Evolutionary conservation across 129 eudicot genomes (phyloP).

Genomic region (Scalesia atractyloides): DNA sequence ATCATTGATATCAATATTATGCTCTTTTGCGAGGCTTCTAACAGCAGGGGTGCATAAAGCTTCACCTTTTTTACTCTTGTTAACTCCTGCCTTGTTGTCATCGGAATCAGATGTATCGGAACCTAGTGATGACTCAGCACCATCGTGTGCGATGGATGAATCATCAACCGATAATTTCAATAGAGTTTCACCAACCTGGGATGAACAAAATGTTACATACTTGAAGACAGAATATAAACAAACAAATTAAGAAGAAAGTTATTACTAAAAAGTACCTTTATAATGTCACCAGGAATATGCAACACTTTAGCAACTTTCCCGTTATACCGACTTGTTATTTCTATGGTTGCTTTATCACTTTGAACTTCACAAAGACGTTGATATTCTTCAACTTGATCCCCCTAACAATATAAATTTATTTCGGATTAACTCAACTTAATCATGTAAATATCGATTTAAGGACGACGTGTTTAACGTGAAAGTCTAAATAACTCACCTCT

Average conservation of each 20-base stretch:
- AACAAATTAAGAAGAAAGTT: background rate
- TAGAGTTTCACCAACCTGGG: conserved; percentile 95
- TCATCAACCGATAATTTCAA: conserved; percentile 62
- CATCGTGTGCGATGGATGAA: conserved; percentile 25
- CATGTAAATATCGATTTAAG: background rate
- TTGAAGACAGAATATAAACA: background rate
- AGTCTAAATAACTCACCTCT: conserved; percentile 56
- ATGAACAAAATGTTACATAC: conserved; percentile 8
- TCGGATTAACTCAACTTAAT: background rate
- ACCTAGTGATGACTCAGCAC: conserved; percentile 14
- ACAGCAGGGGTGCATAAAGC: conserved; percentile 86
- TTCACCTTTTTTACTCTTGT: conserved; percentile 40
- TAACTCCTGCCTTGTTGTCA: conserved; percentile 18
- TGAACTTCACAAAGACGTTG: conserved; percentile 99
- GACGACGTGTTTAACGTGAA: background rate
- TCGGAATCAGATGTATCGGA: conserved; percentile 31
- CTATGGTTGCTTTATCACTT: conserved; percentile 99
- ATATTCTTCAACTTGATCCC: conserved; percentile 90
- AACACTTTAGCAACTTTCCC: conserved; percentile 71
- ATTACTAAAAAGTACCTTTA: conserved; percentile 56
- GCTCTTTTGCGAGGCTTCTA: conserved; percentile 74
- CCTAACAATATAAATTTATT: conserved; percentile 46
- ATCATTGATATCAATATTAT: conserved; percentile 59
- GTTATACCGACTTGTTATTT: conserved; percentile 91
- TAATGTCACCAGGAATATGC: conserved; percentile 78